Percentiles rank a stretch among this genome's conserved stretches.
phyloP scores from a whole-genome alignment of 1,139 yeast species.

The Hansenula anomala region DNA sequence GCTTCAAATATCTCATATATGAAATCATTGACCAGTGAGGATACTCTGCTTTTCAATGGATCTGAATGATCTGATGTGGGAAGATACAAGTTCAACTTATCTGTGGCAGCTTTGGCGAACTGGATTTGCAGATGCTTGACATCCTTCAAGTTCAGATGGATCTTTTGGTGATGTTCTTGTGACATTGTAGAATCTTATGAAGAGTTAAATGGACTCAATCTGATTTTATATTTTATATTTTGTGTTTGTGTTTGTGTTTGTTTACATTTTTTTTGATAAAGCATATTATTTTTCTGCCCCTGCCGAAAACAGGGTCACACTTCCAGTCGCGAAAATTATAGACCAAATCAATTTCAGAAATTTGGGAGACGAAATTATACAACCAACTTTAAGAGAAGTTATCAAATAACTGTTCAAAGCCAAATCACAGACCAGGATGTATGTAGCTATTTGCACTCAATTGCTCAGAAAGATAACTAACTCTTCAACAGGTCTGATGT shows the following conservation, averaged over 20 bases:
- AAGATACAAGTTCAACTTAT: slow-evolving; percentile 42
- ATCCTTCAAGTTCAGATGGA: slow-evolving; percentile 45
- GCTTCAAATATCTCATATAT: slow-evolving; percentile 18
- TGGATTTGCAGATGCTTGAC: slow-evolving; percentile 39
- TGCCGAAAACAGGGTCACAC: no score
- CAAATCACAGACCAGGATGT: neutral
- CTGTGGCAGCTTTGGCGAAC: slow-evolving; percentile 33
- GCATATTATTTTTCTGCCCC: no score
- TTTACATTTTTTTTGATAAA: neutral
- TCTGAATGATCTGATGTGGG: slow-evolving; percentile 32
- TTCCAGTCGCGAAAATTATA: no score
- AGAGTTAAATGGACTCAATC: no score
- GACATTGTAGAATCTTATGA: no score
- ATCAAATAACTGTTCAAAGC: no score
- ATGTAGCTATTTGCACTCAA: neutral
- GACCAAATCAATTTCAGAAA: no score
- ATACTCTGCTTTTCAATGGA: slow-evolving; percentile 15
- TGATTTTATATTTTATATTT: no score
- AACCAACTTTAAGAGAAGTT: no score
- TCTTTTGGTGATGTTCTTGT: slow-evolving; percentile 28
- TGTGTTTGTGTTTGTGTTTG: neutral
- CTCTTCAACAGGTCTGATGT: slow-evolving; percentile 19
- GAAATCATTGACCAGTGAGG: slow-evolving; percentile 17
- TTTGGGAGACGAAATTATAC: no score
- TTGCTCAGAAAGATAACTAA: slow-evolving; percentile 1